Base-by-base conservation (phyloP, 148 eudicot species). In the Nepenthes mirabilis region DNA sequence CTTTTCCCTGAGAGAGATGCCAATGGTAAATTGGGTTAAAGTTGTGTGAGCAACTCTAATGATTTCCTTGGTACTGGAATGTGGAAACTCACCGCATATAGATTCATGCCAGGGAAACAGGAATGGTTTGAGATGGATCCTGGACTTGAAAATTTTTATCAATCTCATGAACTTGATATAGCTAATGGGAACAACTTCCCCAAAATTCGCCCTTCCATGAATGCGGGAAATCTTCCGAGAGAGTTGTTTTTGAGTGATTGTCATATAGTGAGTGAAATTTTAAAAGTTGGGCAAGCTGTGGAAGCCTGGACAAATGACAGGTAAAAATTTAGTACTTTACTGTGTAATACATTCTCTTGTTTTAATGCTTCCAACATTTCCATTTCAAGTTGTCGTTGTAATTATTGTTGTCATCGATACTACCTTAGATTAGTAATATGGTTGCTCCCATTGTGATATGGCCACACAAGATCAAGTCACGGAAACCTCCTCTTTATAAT, bases 301-400 rank as follows among this genome's bases (percentile, higher is more conserved):
- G 79, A 75, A 67, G 65, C 68, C 2, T 75, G 71, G 71, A 62
- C 61, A 49, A 40, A 50, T 49, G 65, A 70, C 35, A 70, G 79
- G 79, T 75, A 75, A 63, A 14, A 9, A 57, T 58, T 10, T 6
- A 37, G 5, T n/a, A 45, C 33, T 23, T 23, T 14, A 36, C 58
- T 5, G 2, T 32, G 36, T 8, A 8, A 32, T 33, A 32, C 43
- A 7, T 56, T 32, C 37, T 34, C 59, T 2, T 4, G 5, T 36
- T 34, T 56, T 33, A 32, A 56, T 56, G 11, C 45, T 40, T 40
- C 45, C 45, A 3, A 52, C 14, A 11, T 52, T 52, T 52, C 23
- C 55, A 52, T 14, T 14, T 52, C 23, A 11, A 52, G 32, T 52
- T 52, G 11, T 3, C 55, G 11, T 52, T 52, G 4, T 52, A 52